Conservation (phyloP, 169 alveolate genomes). For the Theileria equi region DNA sequence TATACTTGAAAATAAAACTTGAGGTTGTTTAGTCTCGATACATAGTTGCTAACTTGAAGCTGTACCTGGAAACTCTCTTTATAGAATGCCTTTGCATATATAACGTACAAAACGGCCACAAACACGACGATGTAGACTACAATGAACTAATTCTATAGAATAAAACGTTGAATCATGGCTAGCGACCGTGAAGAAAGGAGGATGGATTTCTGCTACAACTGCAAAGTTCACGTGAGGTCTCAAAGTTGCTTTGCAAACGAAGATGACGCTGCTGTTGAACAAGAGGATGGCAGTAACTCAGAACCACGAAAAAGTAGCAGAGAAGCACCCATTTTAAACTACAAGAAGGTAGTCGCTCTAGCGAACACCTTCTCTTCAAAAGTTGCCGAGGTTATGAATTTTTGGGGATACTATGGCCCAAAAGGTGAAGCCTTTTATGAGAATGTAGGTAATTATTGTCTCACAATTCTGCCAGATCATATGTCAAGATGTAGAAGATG, state of each 20-base stretch:
- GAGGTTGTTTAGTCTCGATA: too few species aligned
- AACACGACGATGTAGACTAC: too few species aligned
- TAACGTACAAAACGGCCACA: too few species aligned
- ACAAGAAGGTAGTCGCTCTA: conserved; percentile 22
- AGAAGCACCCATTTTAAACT: conserved; percentile 16
- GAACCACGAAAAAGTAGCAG: conserved; percentile 16
- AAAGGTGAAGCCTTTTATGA: not conserved
- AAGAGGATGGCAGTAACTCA: conserved; percentile 3
- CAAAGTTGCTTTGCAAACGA: conserved; percentile 32
- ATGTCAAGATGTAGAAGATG: conserved; percentile 63
- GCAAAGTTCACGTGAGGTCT: conserved; percentile 11
- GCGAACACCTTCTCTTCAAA: conserved; percentile 26
- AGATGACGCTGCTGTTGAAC: not conserved
- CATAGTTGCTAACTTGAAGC: too few species aligned
- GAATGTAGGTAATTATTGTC: not conserved
- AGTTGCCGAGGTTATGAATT: conserved; percentile 36
- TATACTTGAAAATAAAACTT: too few species aligned
- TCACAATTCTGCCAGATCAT: conserved; percentile 22
- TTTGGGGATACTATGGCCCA: conserved; percentile 17
- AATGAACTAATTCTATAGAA: too few species aligned
- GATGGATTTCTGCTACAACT: conserved; percentile 41
- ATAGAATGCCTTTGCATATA: too few species aligned
- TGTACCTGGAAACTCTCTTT: too few species aligned
- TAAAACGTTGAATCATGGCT: too few species aligned
- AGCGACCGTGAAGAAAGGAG: not conserved